Base-by-base conservation (phyloP, 371 early-diverging fungal genomes). In the Mucor lusitanicus region DNA sequence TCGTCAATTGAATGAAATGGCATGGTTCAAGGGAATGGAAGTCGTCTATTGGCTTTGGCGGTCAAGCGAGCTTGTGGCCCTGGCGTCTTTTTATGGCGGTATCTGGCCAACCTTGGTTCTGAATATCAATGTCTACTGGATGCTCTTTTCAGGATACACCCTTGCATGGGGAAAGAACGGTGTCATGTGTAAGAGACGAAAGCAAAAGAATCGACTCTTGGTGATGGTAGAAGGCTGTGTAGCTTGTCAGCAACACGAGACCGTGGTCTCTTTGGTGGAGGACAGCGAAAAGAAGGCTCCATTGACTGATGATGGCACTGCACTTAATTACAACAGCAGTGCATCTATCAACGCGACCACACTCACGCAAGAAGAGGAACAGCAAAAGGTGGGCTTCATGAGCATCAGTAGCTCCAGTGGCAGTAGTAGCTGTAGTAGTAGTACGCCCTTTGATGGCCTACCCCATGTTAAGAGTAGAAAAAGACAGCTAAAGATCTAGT, bases 11-110 rank as follows among this genome's bases (percentile, higher is more conserved):
- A 68, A 57, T 33, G 59, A 61, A 48, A 59, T 19, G 37, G 28
- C 33, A 8, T 77, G 78, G 78, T 74, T 71, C 57, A 74, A 74
- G 48, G 76, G 70, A 0, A 30, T 65, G 1, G 76, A 69, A n/a
- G 54, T 73, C 0, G 42, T 78, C 0, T 77, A 77, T 40, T 83
- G 83, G 83, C 53, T 78, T 11, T 83, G 83, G 83, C 62, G 83
- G 27, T 68, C 64, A 19, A 75, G 74, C 12, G 81, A 79, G 35
- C n/a, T 80, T 6, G 39, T 75, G 2, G 72, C 74, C 1, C 56
- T 83, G 1, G 70, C 74, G 8, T 71, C 75, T 2, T 80, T 80
- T 37, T 83, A 83, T 66, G 83, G 83, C 37, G 83, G 83, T 2
- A 56, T 77, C 5, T 74, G 73, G 74, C 74, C 78, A 1, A 76